Evolutionary conservation across 805 yeast genomes (phyloP).

Genomic region (Wickerhamomyces ciferrii): DNA sequence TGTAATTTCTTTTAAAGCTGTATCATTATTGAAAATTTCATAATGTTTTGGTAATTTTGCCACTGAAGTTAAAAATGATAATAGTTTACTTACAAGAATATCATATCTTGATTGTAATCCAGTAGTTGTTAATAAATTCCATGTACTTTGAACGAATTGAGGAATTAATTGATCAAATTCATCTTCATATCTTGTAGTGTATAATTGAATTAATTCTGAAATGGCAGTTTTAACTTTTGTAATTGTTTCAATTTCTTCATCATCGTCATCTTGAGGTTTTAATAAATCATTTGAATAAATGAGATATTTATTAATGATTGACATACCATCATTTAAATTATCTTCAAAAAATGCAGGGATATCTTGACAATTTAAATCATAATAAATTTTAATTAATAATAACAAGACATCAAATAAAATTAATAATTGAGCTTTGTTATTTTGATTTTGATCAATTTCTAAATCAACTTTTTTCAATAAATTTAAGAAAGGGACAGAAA

Average conservation of each 20-base stretch:
- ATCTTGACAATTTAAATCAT: slow-evolving; percentile 95
- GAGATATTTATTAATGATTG: slow-evolving; percentile 75
- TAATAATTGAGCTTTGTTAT: slow-evolving; percentile 44
- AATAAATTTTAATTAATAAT: slow-evolving; percentile 74
- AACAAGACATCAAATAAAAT: slow-evolving; percentile 66
- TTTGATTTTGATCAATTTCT: slow-evolving; percentile 42
- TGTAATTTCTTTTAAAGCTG: slow-evolving; percentile 67
- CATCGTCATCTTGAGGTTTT: slow-evolving; percentile 56
- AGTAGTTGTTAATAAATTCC: slow-evolving; percentile 66
- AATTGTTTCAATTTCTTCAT: slow-evolving; percentile 54
- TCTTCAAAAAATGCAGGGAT: slow-evolving; percentile 98
- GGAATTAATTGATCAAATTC: slow-evolving; percentile 77
- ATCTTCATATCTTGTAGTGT: slow-evolving; percentile 88
- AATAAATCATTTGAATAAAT: slow-evolving; percentile 50
- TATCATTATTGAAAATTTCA: slow-evolving; percentile 56
- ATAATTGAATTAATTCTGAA: slow-evolving; percentile 79
- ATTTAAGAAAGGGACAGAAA: slow-evolving; percentile 73
- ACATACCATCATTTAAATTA: slow-evolving; percentile 72
- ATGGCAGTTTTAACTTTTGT: slow-evolving; percentile 76
- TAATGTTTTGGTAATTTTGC: slow-evolving; percentile 65
- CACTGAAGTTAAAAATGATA: slow-evolving; percentile 78
- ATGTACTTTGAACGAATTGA: slow-evolving; percentile 73
- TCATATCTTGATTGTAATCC: slow-evolving; percentile 78
- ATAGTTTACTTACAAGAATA: slow-evolving; percentile 72
- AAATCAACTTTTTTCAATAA: slow-evolving; percentile 64